Base-by-base conservation (phyloP, 108 stramenopile genomes). In the Chaetoceros tenuissimus region DNA sequence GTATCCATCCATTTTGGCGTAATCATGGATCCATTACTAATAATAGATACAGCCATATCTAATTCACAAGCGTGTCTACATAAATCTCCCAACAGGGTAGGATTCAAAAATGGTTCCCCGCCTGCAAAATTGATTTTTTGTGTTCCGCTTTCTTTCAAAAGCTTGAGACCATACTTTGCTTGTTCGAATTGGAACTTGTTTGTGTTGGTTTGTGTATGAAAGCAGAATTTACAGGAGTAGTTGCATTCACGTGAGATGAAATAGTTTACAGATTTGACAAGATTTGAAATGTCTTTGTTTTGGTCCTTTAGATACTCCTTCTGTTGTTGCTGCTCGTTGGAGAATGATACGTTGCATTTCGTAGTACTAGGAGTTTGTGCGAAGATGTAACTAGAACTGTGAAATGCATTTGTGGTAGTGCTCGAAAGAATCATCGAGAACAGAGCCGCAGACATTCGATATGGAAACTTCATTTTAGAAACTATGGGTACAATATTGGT, bases 101-200 rank as follows among this genome's bases (percentile, higher is more conserved):
- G 72, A 23, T 64, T 28, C 3, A 73, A 27, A 40, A 73, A 73
- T 16, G 72, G 72, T 51, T 73, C 67, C 13, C 73, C 73, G 21
- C 73, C 73, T 0, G 73, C 67, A 64, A 74, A 68, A 31, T 73
- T 73, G 31, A 69, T 74, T 43, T 74, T 74, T 59, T 64, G 60
- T 30, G 61, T 63, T 20, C 67, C 60, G 13, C 53, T 40, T 54
- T 68, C 27, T 3, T 40, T 31, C 25, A 68, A 46, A 3, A 62
- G 25, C 10, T 20, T 20, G 3, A 68, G 54, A 10, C 67, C 67
- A 16, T 30, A 47, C 21, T 28, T 20, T n/a, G 67, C 60, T 31
- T 67, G 21, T 10, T 46, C 53, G 28, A 67, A 19, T 24, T 28
- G 21, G 17, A 67, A 31, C 19, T 31, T 21, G 30, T 60, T 27